Conservation (phyloP, 805 yeast species). For the Candida loeiensis region DNA sequence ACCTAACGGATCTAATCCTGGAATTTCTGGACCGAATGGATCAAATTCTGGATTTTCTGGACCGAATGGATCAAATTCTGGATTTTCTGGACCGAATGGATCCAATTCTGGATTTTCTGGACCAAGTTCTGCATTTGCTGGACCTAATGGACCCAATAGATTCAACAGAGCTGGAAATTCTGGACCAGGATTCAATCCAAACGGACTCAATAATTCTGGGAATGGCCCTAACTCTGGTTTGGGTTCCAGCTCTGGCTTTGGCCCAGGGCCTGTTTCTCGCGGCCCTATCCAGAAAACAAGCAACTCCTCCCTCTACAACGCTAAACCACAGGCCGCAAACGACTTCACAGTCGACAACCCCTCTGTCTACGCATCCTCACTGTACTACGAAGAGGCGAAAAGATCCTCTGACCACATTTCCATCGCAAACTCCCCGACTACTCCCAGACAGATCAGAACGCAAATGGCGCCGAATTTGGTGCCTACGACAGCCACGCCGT, state of each 20-base stretch:
- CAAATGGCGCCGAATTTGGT: slow-evolving; percentile 32
- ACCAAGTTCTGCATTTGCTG: too few relatives aligned
- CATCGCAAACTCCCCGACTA: slow-evolving; percentile 30
- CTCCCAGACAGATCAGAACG: slow-evolving; percentile 27
- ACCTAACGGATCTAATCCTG: too few relatives aligned
- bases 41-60: not conserved
- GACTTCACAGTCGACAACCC: slow-evolving; percentile 27
- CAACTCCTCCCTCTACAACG: slow-evolving; percentile 25
- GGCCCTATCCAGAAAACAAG: too few relatives aligned
- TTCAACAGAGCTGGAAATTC: too few relatives aligned
- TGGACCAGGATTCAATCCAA: too few relatives aligned
- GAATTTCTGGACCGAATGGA: not conserved
- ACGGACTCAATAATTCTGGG: too few relatives aligned
- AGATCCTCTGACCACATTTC: slow-evolving; percentile 15
- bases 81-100: too few relatives aligned
- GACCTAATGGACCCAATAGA: too few relatives aligned
- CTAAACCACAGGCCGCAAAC: slow-evolving; percentile 30
- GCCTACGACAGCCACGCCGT: slow-evolving; percentile 17
- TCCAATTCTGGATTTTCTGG: too few relatives aligned
- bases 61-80: not conserved
- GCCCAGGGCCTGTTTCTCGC: too few relatives aligned
- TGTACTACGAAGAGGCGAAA: slow-evolving; percentile 9
- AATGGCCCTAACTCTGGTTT: too few relatives aligned
- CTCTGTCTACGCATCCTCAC: slow-evolving; percentile 4
- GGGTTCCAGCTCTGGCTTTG: too few relatives aligned